phyloP scores from a whole-genome alignment of 441 rosid genomes.

The Melianthus villosus region DNA sequence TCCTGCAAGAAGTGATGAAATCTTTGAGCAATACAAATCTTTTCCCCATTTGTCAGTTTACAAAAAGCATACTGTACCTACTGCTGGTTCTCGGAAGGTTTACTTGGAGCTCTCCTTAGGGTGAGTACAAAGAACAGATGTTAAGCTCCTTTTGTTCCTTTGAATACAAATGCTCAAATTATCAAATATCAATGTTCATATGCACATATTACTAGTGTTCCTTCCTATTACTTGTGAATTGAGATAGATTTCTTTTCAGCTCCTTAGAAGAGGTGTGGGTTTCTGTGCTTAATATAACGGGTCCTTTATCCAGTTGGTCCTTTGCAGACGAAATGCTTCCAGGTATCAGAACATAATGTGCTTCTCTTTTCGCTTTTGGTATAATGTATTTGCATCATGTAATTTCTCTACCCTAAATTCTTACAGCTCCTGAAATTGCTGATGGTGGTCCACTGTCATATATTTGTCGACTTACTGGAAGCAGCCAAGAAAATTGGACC shows the following conservation, averaged over 20 bases:
- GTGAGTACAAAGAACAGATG: constrained; percentile 26
- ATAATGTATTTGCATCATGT: background rate
- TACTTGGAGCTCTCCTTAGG: constrained; percentile 79
- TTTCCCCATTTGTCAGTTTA: constrained; percentile 45
- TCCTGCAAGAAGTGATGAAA: constrained; percentile 40
- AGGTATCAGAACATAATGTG: constrained; percentile 19
- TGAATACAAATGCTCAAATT: background rate
- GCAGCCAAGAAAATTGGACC: constrained; percentile 57
- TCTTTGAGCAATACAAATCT: constrained; percentile 26
- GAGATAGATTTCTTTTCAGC: constrained; percentile 24
- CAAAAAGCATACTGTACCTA: constrained; percentile 22
- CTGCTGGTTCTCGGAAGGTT: constrained; percentile 50
- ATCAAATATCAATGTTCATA: background rate
- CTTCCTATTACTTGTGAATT: background rate
- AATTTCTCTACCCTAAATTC: constrained; percentile 2
- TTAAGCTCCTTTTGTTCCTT: background rate
- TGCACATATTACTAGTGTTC: background rate
- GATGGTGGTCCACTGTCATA: constrained; percentile 70
- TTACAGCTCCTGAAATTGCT: constrained; percentile 56
- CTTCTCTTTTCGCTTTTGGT: constrained; percentile 3
- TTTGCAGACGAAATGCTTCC: constrained; percentile 62
- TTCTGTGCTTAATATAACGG: constrained; percentile 75
- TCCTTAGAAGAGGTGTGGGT: constrained; percentile 86
- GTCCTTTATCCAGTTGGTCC: constrained; percentile 90
- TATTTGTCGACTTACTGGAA: constrained; percentile 64